These are phyloP conservation scores for Xylaria sp. DNA, from an alignment of 2,329 filamentous ascomycete genomes.

Conservation along the genomic window DNA sequence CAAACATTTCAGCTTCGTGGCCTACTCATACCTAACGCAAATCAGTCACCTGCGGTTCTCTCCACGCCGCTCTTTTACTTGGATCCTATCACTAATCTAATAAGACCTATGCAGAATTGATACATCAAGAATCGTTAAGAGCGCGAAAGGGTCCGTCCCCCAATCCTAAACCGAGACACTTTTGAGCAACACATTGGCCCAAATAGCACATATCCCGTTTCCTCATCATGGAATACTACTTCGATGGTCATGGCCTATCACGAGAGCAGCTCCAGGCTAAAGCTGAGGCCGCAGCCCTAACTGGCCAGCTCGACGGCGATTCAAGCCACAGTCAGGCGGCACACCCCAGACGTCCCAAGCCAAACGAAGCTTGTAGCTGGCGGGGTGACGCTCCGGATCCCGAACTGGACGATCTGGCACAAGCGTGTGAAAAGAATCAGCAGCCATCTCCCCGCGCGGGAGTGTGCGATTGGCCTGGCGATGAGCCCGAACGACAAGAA, in stretches of 20 bases:
- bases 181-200: background rate
- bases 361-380: conserved; percentile 43
- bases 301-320: conserved; percentile 34
- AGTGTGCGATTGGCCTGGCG: conserved; percentile 37
- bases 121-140: conserved; percentile 16
- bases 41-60: conserved; percentile 11
- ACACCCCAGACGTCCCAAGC: background rate
- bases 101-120: conserved; percentile 32
- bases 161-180: conserved; percentile 3
- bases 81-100: conserved; percentile 17
- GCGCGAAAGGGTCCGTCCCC: conserved; percentile 2
- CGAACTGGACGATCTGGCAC: conserved; percentile 45
- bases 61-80: conserved; percentile 20
- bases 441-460: conserved; percentile 18
- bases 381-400: conserved; percentile 43
- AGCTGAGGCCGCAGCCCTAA: conserved; percentile 24
- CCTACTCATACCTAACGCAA: conserved; percentile 1
- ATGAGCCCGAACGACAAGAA: conserved; percentile 29
- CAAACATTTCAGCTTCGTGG: conserved; percentile 6
- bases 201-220: background rate
- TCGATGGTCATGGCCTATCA: conserved; percentile 30
- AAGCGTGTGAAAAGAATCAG: conserved; percentile 29
- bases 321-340: background rate
- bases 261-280: conserved; percentile 32
- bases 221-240: conserved; percentile 28